phyloP scores from a whole-genome alignment of 1,139 yeast genomes.

The Debaryomyces udenii region DNA sequence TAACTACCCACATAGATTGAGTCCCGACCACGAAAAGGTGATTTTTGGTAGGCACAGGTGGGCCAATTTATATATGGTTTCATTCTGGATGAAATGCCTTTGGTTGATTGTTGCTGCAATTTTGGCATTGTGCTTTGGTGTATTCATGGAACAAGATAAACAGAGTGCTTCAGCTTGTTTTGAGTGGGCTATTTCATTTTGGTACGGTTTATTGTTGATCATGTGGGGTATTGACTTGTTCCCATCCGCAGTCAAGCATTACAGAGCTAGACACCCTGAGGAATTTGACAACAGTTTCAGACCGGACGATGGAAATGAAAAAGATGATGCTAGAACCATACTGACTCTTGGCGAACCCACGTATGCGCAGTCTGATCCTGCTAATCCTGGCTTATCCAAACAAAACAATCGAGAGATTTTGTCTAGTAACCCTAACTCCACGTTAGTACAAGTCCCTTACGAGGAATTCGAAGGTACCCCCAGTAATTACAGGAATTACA shows the following conservation, averaged over 20 bases:
- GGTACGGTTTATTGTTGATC: constrained; percentile 73
- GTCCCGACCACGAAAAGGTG: constrained; percentile 45
- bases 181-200: constrained; percentile 85
- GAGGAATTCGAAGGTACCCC: constrained; percentile 2
- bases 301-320: constrained; percentile 10
- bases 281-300: constrained; percentile 9
- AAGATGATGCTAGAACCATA: constrained; percentile 20
- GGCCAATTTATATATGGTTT: constrained; percentile 50
- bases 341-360: constrained; percentile 22
- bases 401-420: background rate
- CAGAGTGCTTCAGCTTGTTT: constrained; percentile 57
- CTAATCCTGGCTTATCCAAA: background rate
- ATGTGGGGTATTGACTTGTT: constrained; percentile 71
- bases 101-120: constrained; percentile 75
- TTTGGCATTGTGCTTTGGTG: constrained; percentile 73
- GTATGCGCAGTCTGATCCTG: constrained; percentile 11
- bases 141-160: constrained; percentile 37
- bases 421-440: background rate
- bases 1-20: constrained; percentile 44
- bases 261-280: constrained; percentile 29
- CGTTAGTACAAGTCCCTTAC: constrained; percentile 4
- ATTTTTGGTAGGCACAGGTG: constrained; percentile 42
- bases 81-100: constrained; percentile 54
- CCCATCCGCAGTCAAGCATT: constrained; percentile 55
- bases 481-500: constrained; percentile 6